Conservation (phyloP, 345 rosid genomes). For the Lepidium aucheri region DNA sequence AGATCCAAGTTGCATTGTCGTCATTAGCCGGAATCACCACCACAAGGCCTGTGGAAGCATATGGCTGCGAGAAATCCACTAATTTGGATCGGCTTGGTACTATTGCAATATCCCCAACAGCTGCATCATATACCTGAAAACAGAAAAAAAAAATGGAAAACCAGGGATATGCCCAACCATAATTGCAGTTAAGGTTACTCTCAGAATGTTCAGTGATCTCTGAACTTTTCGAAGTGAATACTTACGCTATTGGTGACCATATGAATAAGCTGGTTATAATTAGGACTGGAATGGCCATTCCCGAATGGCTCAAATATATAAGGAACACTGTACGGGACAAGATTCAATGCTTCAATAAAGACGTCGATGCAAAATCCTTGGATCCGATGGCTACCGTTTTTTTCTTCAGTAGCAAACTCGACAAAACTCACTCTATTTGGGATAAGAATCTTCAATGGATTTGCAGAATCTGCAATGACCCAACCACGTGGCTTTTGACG, state of each 20-base stretch:
- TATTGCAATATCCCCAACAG: constrained; percentile 61
- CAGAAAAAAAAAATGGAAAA: background rate
- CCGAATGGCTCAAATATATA: constrained; percentile 56
- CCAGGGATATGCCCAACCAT: background rate
- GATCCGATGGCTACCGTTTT: constrained; percentile 38
- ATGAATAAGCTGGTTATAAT: constrained; percentile 38
- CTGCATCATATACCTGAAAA: constrained; percentile 60
- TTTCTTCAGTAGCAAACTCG: constrained; percentile 53
- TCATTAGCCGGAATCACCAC: constrained; percentile 49
- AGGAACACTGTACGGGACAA: constrained; percentile 69
- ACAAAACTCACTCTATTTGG: constrained; percentile 75
- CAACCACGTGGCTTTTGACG: constrained; percentile 72
- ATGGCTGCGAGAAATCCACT: constrained; percentile 80
- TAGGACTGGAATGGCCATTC: constrained; percentile 63
- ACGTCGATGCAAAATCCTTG: constrained; percentile 73
- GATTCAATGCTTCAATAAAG: constrained; percentile 56
- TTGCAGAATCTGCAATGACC: constrained; percentile 55
- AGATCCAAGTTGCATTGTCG: constrained; percentile 47
- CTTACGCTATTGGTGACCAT: constrained; percentile 61
- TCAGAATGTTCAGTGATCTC: constrained; percentile 6
- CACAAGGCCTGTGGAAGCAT: constrained; percentile 57
- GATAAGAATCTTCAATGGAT: constrained; percentile 65
- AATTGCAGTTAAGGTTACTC: background rate
- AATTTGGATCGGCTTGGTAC: constrained; percentile 43
- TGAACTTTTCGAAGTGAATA: constrained; percentile 9